These are phyloP conservation scores for Hericium rajendrae DNA, from an alignment of 768 basidiomycete genomes.

Conservation along the genomic window DNA sequence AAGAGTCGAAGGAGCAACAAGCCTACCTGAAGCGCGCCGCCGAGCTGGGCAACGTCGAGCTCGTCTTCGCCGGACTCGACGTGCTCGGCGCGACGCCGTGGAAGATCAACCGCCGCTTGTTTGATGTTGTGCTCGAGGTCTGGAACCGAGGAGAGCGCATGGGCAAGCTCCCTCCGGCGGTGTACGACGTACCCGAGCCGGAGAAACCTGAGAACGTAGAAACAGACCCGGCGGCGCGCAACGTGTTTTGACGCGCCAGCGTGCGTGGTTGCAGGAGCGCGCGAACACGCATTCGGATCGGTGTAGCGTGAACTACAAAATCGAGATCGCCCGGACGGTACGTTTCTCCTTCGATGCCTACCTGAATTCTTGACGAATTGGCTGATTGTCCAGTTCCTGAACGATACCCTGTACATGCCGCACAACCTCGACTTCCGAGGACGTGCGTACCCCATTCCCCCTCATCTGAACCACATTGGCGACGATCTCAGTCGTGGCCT, in stretches of 20 bases:
- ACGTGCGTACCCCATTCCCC: conserved; percentile 92
- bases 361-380: not conserved
- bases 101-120: conserved; percentile 68
- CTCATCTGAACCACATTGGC: conserved; percentile 91
- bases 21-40: conserved; percentile 71
- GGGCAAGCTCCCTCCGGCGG: conserved; percentile 75
- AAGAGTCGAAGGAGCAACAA: conserved; percentile 79
- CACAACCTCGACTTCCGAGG: conserved; percentile 98
- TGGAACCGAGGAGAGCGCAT: conserved; percentile 84
- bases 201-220: conserved; percentile 36
- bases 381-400: conserved; percentile 56
- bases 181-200: conserved; percentile 58
- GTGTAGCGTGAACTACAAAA: conserved; percentile 91
- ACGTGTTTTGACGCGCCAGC: conserved; percentile 49
- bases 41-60: conserved; percentile 63
- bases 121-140: conserved; percentile 41
- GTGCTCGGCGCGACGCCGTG: conserved; percentile 86
- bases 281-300: conserved; percentile 85
- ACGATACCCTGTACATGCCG: conserved; percentile 83
- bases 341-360: conserved; percentile 20
- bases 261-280: conserved; percentile 44
- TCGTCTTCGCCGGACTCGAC: conserved; percentile 83
- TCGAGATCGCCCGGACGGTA: conserved; percentile 90
- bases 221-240: conserved; percentile 44
- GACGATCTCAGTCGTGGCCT: conserved; percentile 89